phyloP scores from a whole-genome alignment of 805 yeast genomes.

The Candida ascalaphidarum region DNA sequence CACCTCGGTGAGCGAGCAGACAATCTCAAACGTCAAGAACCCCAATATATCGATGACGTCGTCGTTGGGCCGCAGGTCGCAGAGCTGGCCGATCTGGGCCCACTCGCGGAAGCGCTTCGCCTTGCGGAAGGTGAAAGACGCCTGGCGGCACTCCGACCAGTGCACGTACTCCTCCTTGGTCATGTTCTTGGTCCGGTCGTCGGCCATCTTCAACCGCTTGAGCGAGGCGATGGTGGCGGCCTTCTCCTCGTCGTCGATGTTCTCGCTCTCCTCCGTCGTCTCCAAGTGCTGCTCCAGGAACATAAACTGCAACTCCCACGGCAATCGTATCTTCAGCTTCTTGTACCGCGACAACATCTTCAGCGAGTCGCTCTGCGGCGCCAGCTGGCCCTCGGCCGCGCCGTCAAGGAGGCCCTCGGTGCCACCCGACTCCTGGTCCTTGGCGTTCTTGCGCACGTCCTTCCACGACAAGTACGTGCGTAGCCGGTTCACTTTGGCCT shows the following conservation, averaged over 20 bases:
- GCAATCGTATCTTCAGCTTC: constrained; percentile 73
- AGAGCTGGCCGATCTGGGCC: constrained; percentile 79
- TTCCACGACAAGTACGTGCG: constrained; percentile 94
- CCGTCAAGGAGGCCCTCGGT: constrained; percentile 42
- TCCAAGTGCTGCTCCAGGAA: constrained; percentile 84
- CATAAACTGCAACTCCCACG: constrained; percentile 95
- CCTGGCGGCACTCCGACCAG: constrained; percentile 98
- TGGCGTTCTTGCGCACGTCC: constrained; percentile 79
- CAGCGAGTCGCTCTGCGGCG: constrained; percentile 25
- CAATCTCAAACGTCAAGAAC: constrained; percentile 92
- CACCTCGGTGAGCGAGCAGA: constrained; percentile 86
- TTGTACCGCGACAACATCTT: constrained; percentile 45
- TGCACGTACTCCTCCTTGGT: constrained; percentile 96
- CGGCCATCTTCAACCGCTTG: constrained; percentile 84
- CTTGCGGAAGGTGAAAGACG: constrained; percentile 90
- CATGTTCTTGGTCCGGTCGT: constrained; percentile 88
- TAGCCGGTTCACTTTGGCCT: constrained; percentile 85
- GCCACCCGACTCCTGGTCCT: constrained; percentile 47
- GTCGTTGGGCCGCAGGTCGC: constrained; percentile 89
- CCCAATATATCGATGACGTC: constrained; percentile 96
- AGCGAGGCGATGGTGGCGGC: constrained; percentile 86
- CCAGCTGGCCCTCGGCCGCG: constrained; percentile 35
- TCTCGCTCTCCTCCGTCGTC: constrained; percentile 48
- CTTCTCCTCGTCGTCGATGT: constrained; percentile 78
- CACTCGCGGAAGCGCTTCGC: constrained; percentile 93